phyloP scores from a whole-genome alignment of 2,329 filamentous ascomycete species.

The Pyrenophora teres region DNA sequence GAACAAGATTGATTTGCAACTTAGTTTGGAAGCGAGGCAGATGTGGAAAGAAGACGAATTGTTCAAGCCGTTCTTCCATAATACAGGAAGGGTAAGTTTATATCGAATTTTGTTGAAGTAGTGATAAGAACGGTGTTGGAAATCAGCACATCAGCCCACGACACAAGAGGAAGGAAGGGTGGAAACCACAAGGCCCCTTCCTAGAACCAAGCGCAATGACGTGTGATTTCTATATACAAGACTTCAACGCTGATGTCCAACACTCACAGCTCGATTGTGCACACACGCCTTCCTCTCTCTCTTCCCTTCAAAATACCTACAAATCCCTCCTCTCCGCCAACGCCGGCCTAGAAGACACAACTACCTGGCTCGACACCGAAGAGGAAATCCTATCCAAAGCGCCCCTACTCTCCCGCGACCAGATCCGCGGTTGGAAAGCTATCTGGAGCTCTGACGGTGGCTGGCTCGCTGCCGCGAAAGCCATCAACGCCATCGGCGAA shows the following conservation, averaged over 20 bases:
- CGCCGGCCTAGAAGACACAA: slow-evolving; percentile 45
- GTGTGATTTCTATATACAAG: not conserved
- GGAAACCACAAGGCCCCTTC: too few relatives aligned
- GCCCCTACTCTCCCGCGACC: slow-evolving; percentile 48
- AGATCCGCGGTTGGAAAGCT: slow-evolving; percentile 55
- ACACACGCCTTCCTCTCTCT: slow-evolving; percentile 48
- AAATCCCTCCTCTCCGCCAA: slow-evolving; percentile 42
- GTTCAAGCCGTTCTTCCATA: slow-evolving; percentile 55
- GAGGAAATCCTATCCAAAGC: slow-evolving; percentile 52
- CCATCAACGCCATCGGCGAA: slow-evolving; percentile 54
- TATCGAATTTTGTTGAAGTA: too few relatives aligned
- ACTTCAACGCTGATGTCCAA: slow-evolving; percentile 2
- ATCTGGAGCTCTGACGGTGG: slow-evolving; percentile 52
- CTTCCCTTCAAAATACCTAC: slow-evolving; percentile 42
- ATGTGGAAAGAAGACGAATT: slow-evolving; percentile 54
- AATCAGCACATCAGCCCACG: too few relatives aligned
- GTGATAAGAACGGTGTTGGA: too few relatives aligned
- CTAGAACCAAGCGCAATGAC: not conserved
- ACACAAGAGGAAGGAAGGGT: too few relatives aligned
- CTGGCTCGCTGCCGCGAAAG: slow-evolving; percentile 55
- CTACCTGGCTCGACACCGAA: slow-evolving; percentile 52
- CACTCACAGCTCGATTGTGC: slow-evolving; percentile 35
- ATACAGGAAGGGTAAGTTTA: slow-evolving; percentile 45
- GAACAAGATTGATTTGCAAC: slow-evolving; percentile 47
- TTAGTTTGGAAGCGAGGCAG: slow-evolving; percentile 41